These are phyloP conservation scores for Staphylotrichum tortipilum DNA, from an alignment of 495 filamentous ascomycete species.

Conservation along the genomic window DNA sequence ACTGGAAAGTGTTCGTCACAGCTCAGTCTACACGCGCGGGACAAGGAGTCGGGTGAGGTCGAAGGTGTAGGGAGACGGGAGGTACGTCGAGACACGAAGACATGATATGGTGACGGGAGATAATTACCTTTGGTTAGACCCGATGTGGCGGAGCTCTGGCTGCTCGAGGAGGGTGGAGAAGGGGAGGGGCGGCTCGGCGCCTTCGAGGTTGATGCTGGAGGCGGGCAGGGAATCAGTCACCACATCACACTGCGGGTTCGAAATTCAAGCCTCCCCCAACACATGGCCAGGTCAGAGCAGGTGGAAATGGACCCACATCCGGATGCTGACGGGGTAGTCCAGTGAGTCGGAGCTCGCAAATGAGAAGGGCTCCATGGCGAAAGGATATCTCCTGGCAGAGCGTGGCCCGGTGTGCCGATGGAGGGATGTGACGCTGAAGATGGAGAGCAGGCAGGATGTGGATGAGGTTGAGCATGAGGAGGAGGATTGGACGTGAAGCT, in stretches of 20 bases:
- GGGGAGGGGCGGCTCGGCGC: conserved; percentile 67
- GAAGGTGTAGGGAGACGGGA: no score
- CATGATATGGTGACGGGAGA: background rate
- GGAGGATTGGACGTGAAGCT: no score
- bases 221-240: background rate
- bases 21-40: no score
- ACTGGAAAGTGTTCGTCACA: conserved; percentile 37
- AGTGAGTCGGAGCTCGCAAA: conserved; percentile 81
- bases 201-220: conserved; percentile 64
- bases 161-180: conserved; percentile 69
- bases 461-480: no score
- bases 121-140: conserved; percentile 52
- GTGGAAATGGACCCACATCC: conserved; percentile 54
- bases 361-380: conserved; percentile 80
- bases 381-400: no score
- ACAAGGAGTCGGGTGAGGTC: no score
- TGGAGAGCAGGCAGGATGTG: background rate
- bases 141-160: conserved; percentile 74
- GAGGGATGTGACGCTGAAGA: background rate
- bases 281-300: background rate
- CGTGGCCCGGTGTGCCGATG: background rate
- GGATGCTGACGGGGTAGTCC: conserved; percentile 68
- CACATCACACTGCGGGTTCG: background rate
- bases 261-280: background rate
- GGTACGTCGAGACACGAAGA: background rate